A percentile compares a stretch with the other conserved stretches of the same genome.
These are phyloP conservation scores for Lentinula novae-zelandiae DNA, from an alignment of 1,284 basidiomycete species.

Conservation along the genomic window DNA sequence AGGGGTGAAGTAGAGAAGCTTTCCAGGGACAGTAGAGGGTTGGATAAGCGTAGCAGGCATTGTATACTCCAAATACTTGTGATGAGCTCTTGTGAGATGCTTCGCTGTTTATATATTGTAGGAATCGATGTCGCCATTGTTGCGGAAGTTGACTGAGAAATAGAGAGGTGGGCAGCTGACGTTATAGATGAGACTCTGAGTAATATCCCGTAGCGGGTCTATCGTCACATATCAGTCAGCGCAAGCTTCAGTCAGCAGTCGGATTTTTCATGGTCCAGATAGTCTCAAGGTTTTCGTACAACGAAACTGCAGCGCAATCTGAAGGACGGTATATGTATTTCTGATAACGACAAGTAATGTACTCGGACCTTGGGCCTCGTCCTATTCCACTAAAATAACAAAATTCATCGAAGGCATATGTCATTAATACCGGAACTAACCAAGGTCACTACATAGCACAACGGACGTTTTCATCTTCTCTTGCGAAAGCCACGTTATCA, in stretches of 20 bases:
- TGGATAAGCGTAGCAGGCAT: conserved; percentile 8
- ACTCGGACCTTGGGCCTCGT: not conserved
- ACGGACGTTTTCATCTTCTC: not conserved
- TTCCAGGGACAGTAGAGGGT: conserved; percentile 9
- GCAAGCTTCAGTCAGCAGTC: not conserved
- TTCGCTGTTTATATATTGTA: not conserved
- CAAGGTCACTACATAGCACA: not conserved
- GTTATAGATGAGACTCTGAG: not conserved
- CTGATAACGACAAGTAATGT: not conserved
- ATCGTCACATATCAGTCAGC: not conserved
- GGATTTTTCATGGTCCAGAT: not conserved
- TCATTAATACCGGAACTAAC: not conserved
- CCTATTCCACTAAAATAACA: not conserved
- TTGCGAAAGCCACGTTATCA: not conserved
- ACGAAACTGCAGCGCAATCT: not conserved
- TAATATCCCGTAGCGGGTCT: not conserved
- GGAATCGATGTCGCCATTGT: not conserved
- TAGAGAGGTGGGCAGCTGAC: not conserved
- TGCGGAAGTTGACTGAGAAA: not conserved
- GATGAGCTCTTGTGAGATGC: not conserved
- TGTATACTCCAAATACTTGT: not conserved
- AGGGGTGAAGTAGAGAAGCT: conserved; percentile 13
- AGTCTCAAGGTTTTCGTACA: not conserved
- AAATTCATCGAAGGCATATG: not conserved
- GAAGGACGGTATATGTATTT: not conserved